phyloP scores from a whole-genome alignment of 2,329 filamentous ascomycete genomes.

The Fusarium solani-melongenae region DNA sequence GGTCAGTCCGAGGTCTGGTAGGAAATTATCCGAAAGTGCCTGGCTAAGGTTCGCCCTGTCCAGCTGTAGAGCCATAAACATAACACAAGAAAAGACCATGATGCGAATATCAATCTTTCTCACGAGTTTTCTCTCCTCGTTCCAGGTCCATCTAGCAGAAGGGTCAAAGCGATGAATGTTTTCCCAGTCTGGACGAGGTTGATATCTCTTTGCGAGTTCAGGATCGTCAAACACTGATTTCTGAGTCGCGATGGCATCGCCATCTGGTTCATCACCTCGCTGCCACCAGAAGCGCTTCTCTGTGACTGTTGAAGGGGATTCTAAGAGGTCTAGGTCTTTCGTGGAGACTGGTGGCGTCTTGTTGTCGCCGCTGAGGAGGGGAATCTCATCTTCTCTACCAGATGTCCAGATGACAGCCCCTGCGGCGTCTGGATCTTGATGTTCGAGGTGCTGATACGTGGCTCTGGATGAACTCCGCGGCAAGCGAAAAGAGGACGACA shows the following conservation, averaged over 20 bases:
- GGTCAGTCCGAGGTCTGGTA: slow-evolving; percentile 54
- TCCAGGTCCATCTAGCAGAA: slow-evolving; percentile 54
- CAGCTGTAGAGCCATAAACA: slow-evolving; percentile 57
- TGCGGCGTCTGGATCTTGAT: background rate
- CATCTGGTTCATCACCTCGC: background rate
- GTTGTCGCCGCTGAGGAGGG: slow-evolving; percentile 3
- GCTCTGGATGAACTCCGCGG: background rate
- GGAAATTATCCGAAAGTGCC: slow-evolving; percentile 60
- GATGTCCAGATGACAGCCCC: background rate
- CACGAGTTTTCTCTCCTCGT: slow-evolving; percentile 37
- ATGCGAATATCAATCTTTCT: slow-evolving; percentile 45
- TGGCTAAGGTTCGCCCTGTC: slow-evolving; percentile 60
- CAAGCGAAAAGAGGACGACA: background rate
- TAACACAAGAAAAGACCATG: slow-evolving; percentile 60
- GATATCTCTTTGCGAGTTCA: slow-evolving; percentile 51
- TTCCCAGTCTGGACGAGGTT: slow-evolving; percentile 49
- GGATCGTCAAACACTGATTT: slow-evolving; percentile 59
- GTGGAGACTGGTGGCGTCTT: background rate
- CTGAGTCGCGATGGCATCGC: slow-evolving; percentile 48
- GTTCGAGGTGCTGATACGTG: background rate
- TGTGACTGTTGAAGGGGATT: background rate
- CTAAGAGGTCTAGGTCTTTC: background rate
- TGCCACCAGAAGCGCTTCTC: slow-evolving; percentile 6
- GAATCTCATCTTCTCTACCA: background rate
- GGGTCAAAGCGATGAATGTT: slow-evolving; percentile 61